Base-by-base conservation (phyloP, 1,284 basidiomycete species). In the Ustilago crameri region DNA sequence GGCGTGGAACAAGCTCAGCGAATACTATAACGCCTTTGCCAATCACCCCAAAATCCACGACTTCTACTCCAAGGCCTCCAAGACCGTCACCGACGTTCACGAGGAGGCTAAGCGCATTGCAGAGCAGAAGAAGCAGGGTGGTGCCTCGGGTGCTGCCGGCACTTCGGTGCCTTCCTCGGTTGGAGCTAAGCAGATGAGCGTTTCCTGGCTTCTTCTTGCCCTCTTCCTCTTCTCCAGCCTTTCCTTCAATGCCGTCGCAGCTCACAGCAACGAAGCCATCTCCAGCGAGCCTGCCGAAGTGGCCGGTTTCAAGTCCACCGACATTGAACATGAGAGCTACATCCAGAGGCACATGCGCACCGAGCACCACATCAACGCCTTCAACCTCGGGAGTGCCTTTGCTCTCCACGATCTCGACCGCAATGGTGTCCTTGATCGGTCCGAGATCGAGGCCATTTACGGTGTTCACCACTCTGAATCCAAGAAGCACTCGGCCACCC, bases 381-480 rank as follows among this genome's bases (percentile, higher is more conserved):
- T 84, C 72, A 82, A 84, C 68, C 64, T 84, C 9, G 79, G 72
- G 30, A 78, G 76, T 48, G 82, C 82, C 42, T 93, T 93, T 86
- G 89, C 90, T 62, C 86, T 98, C 10, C 95, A 98, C 84, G 95
- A 98, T 84, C 86, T 98, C 61, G 89, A 97, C 85, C 86, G 89
- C 38, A 77, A 83, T 55, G 82, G 82, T 30, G 71, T 85, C 34
- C 77, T 84, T 23, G 84, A 85, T 64, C 79, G 80, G 22, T 66
- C 80, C 57, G 84, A 85, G 72, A 80, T 85, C 50, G 84, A 85
- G 59, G 84, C 84, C 37, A 84, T 86, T 62, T 86, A 86, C 78
- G 95, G 95, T 58, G 91, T 99, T 22, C 93, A 98, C 84, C 96
- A 98, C 84, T 88, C 95, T 62, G 93, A 93, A 76, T 92, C 93